Base-by-base conservation (phyloP, 2,329 filamentous ascomycete genomes). In the Botrytis squamosa region DNA sequence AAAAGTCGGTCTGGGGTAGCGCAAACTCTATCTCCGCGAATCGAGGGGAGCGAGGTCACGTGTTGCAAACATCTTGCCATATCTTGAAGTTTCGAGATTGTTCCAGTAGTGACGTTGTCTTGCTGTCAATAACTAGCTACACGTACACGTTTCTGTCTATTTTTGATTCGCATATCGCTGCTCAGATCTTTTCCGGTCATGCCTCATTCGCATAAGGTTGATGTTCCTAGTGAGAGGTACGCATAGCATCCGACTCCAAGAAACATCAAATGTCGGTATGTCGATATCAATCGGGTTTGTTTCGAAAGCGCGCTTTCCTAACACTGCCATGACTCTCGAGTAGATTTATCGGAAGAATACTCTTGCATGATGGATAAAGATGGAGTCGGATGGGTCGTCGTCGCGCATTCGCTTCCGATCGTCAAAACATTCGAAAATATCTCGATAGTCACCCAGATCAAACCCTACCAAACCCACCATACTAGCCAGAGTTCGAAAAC, bases 1-100 rank as follows among this genome's bases (percentile, higher is more conserved):
- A n/a, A 65, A 71, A 65, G 59, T 52, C 25, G 12, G 29, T 71
- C 70, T 57, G 70, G 69, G 69, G 44, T 72, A 72, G 70, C 29
- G 70, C 38, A 67, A 72, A 72, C 70, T 72, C 16, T 67, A 67
- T 42, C 20, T 59, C 62, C 36, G 12, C 46, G n/a, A n/a, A 38
- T n/a, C n/a, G 18, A 67, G 10, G 29, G 18, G 44, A 38, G 36
- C 5, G 1, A 33, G 4, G 36, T 67, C 62, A 72, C 62, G 62
- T 42, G 60, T 9, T 8, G 25, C 3, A 7, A 10, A 25, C 46
- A 40, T 46, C n/a, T 65, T 65, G 60, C 42, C 44, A 67, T 25
- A 52, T 66, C 36, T 65, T 71, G 33, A 70, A 63, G 40, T 70
- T 36, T 63, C 68, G 55, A 63, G 55, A 33, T 38, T 70, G 68